Evolutionary conservation across 2,329 filamentous ascomycete species (phyloP), one percentile per base, ranked within the genome.

Genomic region (Penicillium sp.): DNA sequence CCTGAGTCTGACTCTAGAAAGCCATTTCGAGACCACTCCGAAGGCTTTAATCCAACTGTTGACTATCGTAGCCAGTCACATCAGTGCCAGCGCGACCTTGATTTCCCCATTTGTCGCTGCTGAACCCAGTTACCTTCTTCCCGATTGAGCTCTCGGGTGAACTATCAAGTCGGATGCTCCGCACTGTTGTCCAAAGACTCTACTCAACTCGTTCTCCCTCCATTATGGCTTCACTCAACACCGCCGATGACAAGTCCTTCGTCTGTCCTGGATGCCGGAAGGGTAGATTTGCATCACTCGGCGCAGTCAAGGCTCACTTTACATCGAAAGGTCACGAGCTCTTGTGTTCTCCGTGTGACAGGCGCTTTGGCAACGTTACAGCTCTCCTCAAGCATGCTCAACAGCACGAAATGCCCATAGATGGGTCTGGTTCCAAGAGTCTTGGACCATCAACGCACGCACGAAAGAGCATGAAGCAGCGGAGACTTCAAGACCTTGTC

Each of bases 281-380:
- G n/a, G 41, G 42, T 25, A 36, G 37, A 22, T 50, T 46, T n/a
- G 46, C 40, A 36, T 46, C 25, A 11, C 31, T 46, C 6, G 13
- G 16, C 16, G 47, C 41, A 7, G 47, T 50, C 16, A 50, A 36
- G 30, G 36, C 36, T 25, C 47, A 50, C 46, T 50, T 50, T 35
- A 41, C 46, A 25, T 38, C 41, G 4, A 50, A 50, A 27, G 35
- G 30, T 16, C 47, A 50, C 35, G 33, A 45, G 11, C 22, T 50
- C 6, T 38, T 18, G 18, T 50, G 47, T 18, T n/a, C 2, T 3
- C 41, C 47, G 12, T 50, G 47, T 18, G 35, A 50, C n/a, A 22
- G 1, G 25, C 34, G 22, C 5, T 50, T 50, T 22, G 42, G 30
- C 1, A 33, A 13, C 28, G 12, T 50, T 8, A 46, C 25, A 4